These are phyloP conservation scores for Blumeria graminis DNA, from an alignment of 2,329 filamentous ascomycete species.

Conservation along the genomic window DNA sequence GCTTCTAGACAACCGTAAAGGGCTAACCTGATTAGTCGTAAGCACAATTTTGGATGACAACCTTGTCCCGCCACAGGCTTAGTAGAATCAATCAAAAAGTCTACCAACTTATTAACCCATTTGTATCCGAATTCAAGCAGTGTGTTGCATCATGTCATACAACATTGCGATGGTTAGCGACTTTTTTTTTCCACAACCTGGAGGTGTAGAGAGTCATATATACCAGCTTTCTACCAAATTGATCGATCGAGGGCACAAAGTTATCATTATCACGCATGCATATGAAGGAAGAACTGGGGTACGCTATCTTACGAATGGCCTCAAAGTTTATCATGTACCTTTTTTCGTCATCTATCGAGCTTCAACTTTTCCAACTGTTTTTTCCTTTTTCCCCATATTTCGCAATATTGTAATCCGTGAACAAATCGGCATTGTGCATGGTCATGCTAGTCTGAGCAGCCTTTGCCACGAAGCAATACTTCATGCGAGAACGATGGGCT, in stretches of 20 bases:
- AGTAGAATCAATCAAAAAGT: too few species aligned
- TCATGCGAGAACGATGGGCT: constrained; percentile 84
- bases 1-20: too few species aligned
- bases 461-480: constrained; percentile 87
- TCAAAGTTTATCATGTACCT: constrained; percentile 95
- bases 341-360: constrained; percentile 91
- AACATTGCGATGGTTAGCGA: constrained; percentile 87
- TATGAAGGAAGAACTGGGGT: constrained; percentile 80
- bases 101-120: too few species aligned
- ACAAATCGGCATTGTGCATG: constrained; percentile 89
- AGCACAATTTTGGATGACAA: too few species aligned
- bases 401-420: constrained; percentile 89
- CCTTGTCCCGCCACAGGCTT: too few species aligned
- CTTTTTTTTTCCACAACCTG: constrained; percentile 96
- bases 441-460: constrained; percentile 82
- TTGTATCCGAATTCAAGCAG: too few species aligned
- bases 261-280: constrained; percentile 90
- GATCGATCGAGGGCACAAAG: constrained; percentile 91
- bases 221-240: constrained; percentile 94
- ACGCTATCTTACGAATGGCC: constrained; percentile 84
- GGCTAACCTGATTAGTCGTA: too few species aligned
- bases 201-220: constrained; percentile 92
- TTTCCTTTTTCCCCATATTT: constrained; percentile 96
- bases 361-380: constrained; percentile 84
- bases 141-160: constrained; percentile 20